Percentiles rank a stretch among this genome's conserved stretches.
Conservation (phyloP, 257 asterid genomes). For the Fraxinus pennsylvanica region DNA sequence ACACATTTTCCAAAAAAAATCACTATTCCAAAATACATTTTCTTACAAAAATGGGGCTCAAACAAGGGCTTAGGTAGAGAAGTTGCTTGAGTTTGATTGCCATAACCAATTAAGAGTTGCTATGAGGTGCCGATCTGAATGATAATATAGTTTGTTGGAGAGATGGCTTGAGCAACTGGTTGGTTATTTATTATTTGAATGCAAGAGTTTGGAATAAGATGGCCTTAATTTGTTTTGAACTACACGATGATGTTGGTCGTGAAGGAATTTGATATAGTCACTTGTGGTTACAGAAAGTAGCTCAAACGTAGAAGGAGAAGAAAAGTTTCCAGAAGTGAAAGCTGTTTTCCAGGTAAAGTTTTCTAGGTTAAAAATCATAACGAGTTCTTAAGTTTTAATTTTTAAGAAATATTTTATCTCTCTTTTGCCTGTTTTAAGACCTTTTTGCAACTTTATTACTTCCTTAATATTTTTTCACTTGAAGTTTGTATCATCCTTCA, state of each 20-base stretch:
- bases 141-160: constrained; percentile 10
- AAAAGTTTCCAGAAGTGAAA: constrained; percentile 79
- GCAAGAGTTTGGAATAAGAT: neutral
- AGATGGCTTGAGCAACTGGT: constrained; percentile 17
- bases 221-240: constrained; percentile 21
- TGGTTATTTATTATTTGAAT: neutral
- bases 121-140: constrained; percentile 7
- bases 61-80: neutral
- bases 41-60: no score
- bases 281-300: constrained; percentile 47
- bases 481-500: constrained; percentile 19
- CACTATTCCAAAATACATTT: no score
- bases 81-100: neutral
- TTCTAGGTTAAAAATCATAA: constrained; percentile 12
- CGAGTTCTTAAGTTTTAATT: constrained; percentile 5
- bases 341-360: constrained; percentile 67
- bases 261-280: neutral
- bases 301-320: constrained; percentile 52
- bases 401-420: constrained; percentile 5
- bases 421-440: constrained; percentile 2
- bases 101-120: neutral
- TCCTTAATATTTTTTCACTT: neutral
- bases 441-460: neutral
- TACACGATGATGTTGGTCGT: constrained; percentile 23
- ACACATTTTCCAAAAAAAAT: no score